A percentile compares a stretch with the other conserved stretches of the same genome.
Conservation (phyloP, 2,329 filamentous ascomycete species). For the Aspergillus costaricaensis region DNA sequence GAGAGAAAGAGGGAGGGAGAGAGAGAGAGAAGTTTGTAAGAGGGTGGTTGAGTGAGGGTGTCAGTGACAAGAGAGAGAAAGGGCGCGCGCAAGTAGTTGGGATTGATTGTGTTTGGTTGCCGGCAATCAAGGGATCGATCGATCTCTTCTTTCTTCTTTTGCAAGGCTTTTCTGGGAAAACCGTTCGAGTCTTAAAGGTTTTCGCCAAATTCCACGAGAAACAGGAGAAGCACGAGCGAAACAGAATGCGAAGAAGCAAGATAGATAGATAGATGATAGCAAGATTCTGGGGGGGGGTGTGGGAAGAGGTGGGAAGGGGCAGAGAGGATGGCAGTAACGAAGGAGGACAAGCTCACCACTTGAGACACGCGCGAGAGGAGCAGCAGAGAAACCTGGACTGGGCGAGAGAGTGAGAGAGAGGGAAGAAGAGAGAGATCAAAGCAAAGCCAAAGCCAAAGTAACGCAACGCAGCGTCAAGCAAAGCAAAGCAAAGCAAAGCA, state of each 20-base stretch:
- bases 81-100: slow-evolving; percentile 12
- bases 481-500: too few species aligned
- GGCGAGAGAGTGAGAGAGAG: slow-evolving; percentile 1
- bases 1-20: background rate
- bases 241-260: slow-evolving; percentile 1
- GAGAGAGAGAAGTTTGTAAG: too few species aligned
- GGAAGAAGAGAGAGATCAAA: background rate
- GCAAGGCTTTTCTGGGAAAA: background rate
- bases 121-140: slow-evolving; percentile 3
- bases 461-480: too few species aligned
- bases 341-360: slow-evolving; percentile 1
- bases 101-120: slow-evolving; percentile 2
- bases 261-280: background rate
- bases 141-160: background rate
- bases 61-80: slow-evolving; percentile 11
- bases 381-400: background rate
- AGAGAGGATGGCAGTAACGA: background rate
- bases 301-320: background rate
- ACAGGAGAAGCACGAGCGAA: slow-evolving; percentile 4
- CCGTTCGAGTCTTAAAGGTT: background rate
- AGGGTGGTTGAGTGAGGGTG: background rate
- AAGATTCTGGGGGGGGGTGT: too few species aligned
- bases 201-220: background rate
- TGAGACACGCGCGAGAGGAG: background rate
- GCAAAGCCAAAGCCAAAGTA: background rate